Evolutionary conservation across 441 rosid species (phyloP).

Genomic region (Hypseocharis bilobata): DNA sequence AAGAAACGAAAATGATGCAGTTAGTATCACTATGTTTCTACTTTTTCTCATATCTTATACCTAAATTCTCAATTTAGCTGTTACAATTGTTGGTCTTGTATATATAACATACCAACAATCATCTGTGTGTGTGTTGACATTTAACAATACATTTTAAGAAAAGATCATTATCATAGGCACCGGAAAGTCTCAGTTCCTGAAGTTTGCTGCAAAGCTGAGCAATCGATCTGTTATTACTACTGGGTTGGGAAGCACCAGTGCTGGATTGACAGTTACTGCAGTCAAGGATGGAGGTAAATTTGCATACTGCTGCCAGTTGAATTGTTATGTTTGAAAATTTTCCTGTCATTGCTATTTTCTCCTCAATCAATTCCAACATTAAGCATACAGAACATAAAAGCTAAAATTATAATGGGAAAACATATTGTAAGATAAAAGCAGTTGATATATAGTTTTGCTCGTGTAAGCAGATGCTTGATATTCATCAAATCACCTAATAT

Average conservation of each 20-base stretch:
- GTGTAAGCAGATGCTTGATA: neutral
- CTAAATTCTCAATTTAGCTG: neutral
- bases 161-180: conserved; percentile 48
- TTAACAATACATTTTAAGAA: neutral
- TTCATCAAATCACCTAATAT: neutral
- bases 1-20: neutral
- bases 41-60: neutral
- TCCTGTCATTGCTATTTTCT: neutral
- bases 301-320: neutral
- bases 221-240: conserved; percentile 89
- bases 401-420: conserved; percentile 1
- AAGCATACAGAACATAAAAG: neutral
- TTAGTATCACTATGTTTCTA: neutral
- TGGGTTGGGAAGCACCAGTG: conserved; percentile 96
- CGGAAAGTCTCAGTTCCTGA: conserved; percentile 93
- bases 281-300: conserved; percentile 86
- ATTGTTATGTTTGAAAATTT: neutral
- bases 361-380: neutral
- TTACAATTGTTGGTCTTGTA: neutral
- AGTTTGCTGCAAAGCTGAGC: conserved; percentile 90
- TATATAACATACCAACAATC: neutral
- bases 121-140: neutral
- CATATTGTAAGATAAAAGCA: neutral
- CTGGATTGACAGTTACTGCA: conserved; percentile 95
- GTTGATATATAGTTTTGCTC: neutral